Conservation (phyloP, 208 protist species). For the Wallacemonas sp. region DNA sequence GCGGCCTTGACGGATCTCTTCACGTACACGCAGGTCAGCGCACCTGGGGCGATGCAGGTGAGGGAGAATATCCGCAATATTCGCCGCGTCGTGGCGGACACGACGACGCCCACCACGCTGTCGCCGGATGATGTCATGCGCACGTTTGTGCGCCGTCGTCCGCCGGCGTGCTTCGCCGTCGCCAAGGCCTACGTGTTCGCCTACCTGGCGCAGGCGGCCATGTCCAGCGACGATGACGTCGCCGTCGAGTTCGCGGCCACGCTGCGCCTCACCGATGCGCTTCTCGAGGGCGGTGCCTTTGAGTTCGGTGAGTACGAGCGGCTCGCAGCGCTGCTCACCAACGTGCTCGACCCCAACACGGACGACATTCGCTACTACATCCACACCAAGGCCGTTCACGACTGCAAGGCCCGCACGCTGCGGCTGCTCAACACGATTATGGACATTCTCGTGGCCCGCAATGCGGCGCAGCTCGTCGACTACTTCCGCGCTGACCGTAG, state of each 20-base stretch:
- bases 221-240: conserved; percentile 30
- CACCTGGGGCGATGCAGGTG: conserved; percentile 22
- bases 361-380: conserved; percentile 24
- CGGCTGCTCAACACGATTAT: conserved; percentile 33
- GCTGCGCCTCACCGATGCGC: conserved; percentile 34
- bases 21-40: conserved; percentile 28
- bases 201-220: conserved; percentile 21
- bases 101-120: background rate
- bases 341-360: conserved; percentile 29
- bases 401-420: conserved; percentile 38
- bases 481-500: conserved; percentile 21
- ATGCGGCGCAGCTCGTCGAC: conserved; percentile 35
- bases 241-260: conserved; percentile 28
- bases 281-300: conserved; percentile 44
- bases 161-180: conserved; percentile 20
- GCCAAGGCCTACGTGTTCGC: conserved; percentile 30
- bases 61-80: conserved; percentile 33
- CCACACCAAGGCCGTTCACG: conserved; percentile 34
- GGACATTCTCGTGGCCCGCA: conserved; percentile 31
- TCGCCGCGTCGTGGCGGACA: conserved; percentile 26
- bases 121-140: background rate
- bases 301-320: conserved; percentile 28
- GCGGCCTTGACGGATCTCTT: conserved; percentile 42
- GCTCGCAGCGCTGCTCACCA: conserved; percentile 28
- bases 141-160: conserved; percentile 11